Evolutionary conservation across 305 asterid genomes (phyloP).

Genomic region (Fraxinus floribunda): DNA sequence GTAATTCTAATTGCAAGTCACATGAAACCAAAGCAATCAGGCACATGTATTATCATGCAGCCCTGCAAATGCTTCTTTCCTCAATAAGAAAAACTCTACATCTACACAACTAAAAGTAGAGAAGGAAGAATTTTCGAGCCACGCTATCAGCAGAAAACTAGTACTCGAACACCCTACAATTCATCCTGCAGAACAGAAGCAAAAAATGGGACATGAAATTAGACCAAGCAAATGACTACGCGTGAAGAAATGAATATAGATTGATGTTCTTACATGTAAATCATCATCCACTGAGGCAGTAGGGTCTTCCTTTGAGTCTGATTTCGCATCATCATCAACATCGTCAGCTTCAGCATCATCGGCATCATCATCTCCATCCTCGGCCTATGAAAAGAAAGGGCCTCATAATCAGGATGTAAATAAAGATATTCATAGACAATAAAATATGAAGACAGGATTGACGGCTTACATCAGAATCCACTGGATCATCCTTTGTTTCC

Average conservation of each 20-base stretch:
- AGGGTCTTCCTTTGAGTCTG: slow-evolving; percentile 42
- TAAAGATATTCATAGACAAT: not conserved
- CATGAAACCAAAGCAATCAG: not conserved
- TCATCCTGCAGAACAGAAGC: slow-evolving; percentile 59
- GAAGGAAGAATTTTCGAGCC: slow-evolving; percentile 20
- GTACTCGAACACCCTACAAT: slow-evolving; percentile 40
- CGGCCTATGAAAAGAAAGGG: slow-evolving; percentile 49
- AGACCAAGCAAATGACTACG: not conserved
- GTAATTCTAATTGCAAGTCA: not conserved
- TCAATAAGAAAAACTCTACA: not conserved
- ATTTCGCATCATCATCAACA: slow-evolving; percentile 32
- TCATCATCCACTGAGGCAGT: slow-evolving; percentile 45
- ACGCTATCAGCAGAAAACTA: slow-evolving; percentile 3
- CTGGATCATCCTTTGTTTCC: slow-evolving; percentile 73
- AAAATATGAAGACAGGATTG: not conserved
- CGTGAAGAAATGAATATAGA: not conserved
- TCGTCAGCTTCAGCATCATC: slow-evolving; percentile 42
- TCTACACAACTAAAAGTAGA: not conserved
- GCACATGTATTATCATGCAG: not conserved
- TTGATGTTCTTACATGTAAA: slow-evolving; percentile 49
- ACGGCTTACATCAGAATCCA: slow-evolving; percentile 77
- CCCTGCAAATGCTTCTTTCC: not conserved
- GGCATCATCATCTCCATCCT: slow-evolving; percentile 56
- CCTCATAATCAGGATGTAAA: slow-evolving; percentile 6
- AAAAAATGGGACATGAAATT: not conserved